Base-by-base conservation (phyloP, 2,329 filamentous ascomycete genomes). In the Aspergillus fischeri region DNA sequence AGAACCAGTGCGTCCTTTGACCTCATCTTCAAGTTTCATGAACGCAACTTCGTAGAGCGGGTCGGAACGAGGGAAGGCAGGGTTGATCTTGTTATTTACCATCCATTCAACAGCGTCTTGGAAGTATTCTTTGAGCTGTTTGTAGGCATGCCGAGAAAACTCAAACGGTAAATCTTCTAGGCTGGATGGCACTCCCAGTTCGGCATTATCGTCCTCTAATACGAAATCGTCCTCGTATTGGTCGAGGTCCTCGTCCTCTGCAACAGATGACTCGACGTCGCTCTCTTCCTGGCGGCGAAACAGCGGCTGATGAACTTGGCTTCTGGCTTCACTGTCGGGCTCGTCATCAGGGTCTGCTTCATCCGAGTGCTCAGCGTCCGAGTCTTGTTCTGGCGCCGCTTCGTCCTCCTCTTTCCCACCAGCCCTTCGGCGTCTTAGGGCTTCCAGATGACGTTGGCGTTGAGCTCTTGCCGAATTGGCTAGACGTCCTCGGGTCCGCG, bases 61-160 rank as follows among this genome's bases (percentile, higher is more conserved):
- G 58, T 90, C 84, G 4, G 82, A 75, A 20, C 81, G 80, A 10
- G 82, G 75, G 65, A 92, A 92, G 0, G 79, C 84, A 0, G 89
- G 89, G 63, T 92, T 88, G 52, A 94, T 80, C 64, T 88, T 87
- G 68, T 89, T 89, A 66, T 91, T 88, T 2, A 93, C 86, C 74
- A 92, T 87, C 89, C 89, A 93, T 68, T 91, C 88, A 1, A 93
- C 79, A 0, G 85, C 87, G 64, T 87, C 85, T 50, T 83, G 83
- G 75, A 93, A 93, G 51, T 92, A 84, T 42, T 90, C 86, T 61
- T 86, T 86, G 0, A 87, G 77, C 52, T 88, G 88, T 63, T 86
- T 86, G 60, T 86, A 85, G 0, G 84, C 81, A 56, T 88, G 81
- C 3, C 80, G 75, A 0, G 86, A 89, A 70, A 91, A 91, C 64